Evolutionary conservation across 2,329 filamentous ascomycete genomes (phyloP), one percentile per base, ranked within the genome.

Genomic region (Ophiosphaerella narmari): DNA sequence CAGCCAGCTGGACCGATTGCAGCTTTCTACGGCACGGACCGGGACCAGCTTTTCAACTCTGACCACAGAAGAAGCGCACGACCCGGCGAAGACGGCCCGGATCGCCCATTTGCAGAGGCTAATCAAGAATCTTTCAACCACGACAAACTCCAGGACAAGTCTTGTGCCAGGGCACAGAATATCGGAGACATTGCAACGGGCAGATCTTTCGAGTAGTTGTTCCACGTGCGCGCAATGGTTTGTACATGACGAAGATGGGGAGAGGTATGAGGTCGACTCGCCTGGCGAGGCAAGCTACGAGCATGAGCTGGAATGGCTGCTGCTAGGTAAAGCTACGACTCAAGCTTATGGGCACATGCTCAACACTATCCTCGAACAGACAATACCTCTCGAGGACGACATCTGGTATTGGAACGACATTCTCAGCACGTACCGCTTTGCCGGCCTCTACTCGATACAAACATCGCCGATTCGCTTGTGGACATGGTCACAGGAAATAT

Each of bases 341-440:
- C 93, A 97, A 67, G 86, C 88, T 1, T 95, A 96, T 66, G 93
- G 93, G 4, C 77, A 90, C 41, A 82, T 96, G 35, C 78, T 97
- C 60, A 86, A 86, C 60, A 86, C 84, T 0, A 80, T 97, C 3
- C 75, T 97, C 9, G 88, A 93, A 47, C 88, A 94, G 63, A 95
- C 91, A 9, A 86, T 93, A 9, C 87, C 88, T 0, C 75, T 99
- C 14, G 89, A 86, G 62, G 87, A 96, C 58, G 91, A 96, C 61
- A 87, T 96, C 21, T 92, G 88, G 85, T 97, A 97, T 72, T 99
- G 94, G 94, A 90, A 96, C 66, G 89, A 94, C 59, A 83, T 97
- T 2, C 76, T 96, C 26, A 84, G 85, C 8, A 95, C 90, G 0
- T 87, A 90, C 60, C 81, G 85, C 41, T 90, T 88, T 65, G 92